Evolutionary conservation across 352 stramenopile genomes (phyloP).

Genomic region (Pythium myriotylum): DNA sequence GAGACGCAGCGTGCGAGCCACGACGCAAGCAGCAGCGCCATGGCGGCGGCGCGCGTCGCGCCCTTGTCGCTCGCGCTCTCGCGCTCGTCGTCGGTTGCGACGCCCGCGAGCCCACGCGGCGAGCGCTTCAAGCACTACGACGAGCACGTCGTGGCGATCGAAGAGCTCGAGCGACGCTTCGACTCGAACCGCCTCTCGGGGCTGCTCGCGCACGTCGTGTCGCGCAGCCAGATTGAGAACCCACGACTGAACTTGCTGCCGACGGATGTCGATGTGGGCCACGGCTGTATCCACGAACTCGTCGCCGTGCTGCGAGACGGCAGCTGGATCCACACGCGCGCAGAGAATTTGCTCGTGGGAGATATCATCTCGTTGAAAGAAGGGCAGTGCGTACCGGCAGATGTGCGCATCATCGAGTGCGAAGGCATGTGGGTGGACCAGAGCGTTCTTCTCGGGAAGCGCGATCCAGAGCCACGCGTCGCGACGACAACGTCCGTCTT

Average conservation of each 20-base stretch:
- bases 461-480: slow-evolving; percentile 27
- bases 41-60: slow-evolving; percentile 6
- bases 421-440: slow-evolving; percentile 53
- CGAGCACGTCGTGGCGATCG: slow-evolving; percentile 48
- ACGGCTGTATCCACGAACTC: slow-evolving; percentile 58
- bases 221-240: slow-evolving; percentile 33
- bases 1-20: slow-evolving; percentile 5
- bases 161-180: slow-evolving; percentile 49
- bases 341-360: slow-evolving; percentile 50
- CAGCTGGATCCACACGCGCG: slow-evolving; percentile 58
- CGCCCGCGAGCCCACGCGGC: slow-evolving; percentile 10
- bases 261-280: slow-evolving; percentile 44
- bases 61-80: slow-evolving; percentile 20
- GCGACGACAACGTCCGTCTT: slow-evolving; percentile 48
- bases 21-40: slow-evolving; percentile 1
- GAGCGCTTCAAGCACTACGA: slow-evolving; percentile 41
- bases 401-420: slow-evolving; percentile 53
- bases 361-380: slow-evolving; percentile 55
- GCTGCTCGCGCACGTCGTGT: slow-evolving; percentile 31
- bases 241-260: slow-evolving; percentile 47
- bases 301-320: slow-evolving; percentile 55
- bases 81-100: slow-evolving; percentile 9
- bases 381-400: slow-evolving; percentile 52
- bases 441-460: slow-evolving; percentile 33
- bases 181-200: slow-evolving; percentile 35